Conservation (phyloP, 164 flowering plant genomes). For the Dillenia suffruticosa region DNA sequence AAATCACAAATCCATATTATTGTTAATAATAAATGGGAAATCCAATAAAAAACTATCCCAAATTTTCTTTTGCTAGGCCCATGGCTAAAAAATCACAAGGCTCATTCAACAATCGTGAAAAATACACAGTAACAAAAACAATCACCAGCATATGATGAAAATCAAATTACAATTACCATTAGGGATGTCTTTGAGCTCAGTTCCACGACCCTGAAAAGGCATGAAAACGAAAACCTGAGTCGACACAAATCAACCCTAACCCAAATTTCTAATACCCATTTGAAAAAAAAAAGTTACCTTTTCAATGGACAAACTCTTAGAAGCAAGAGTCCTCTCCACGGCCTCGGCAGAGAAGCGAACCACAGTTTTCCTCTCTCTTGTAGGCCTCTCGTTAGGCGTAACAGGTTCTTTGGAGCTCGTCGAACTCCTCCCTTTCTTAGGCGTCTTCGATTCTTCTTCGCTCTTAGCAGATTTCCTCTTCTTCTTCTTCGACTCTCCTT, state of each 20-base stretch:
- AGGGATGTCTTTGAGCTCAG: conserved; percentile 71
- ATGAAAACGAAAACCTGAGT: background rate
- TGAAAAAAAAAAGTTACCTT: conserved; percentile 38
- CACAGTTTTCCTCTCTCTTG: conserved; percentile 60
- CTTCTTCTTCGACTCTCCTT: conserved; percentile 1
- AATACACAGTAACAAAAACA: background rate
- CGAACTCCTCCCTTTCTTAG: conserved; percentile 1
- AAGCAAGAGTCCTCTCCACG: conserved; percentile 19
- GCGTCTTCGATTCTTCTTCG: background rate
- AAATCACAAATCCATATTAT: no score
- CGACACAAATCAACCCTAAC: background rate
- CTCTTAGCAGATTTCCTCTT: conserved; percentile 2
- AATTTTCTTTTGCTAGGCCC: background rate
- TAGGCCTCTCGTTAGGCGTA: conserved; percentile 19
- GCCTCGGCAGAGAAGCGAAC: conserved; percentile 48
- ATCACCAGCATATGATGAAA: background rate
- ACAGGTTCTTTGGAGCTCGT: background rate
- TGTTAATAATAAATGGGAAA: background rate
- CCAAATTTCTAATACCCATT: background rate
- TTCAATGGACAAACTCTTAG: conserved; percentile 49
- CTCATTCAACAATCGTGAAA: background rate
- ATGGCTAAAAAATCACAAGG: background rate
- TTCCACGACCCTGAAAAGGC: conserved; percentile 63
- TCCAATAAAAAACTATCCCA: background rate
- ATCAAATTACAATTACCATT: conserved; percentile 40